Conservation (phyloP, 768 basidiomycete species). For the Leccinum boreale region DNA sequence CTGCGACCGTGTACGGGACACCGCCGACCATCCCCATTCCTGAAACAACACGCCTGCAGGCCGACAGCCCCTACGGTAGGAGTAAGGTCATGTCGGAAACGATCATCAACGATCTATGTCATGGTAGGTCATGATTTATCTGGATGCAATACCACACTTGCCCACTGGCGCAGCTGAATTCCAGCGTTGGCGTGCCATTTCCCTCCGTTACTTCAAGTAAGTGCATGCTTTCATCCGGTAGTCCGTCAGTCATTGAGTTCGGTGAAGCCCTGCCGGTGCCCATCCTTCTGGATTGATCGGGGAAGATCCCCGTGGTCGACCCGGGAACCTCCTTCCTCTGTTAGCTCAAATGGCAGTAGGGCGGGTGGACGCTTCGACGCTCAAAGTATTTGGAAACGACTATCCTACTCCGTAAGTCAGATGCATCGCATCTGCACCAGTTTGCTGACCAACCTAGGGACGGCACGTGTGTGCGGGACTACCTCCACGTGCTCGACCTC, state of each 20-base stretch:
- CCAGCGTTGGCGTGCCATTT: slow-evolving; percentile 73
- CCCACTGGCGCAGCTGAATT: slow-evolving; percentile 52
- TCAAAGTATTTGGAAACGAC: slow-evolving; percentile 94
- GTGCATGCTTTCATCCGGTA: slow-evolving; percentile 14
- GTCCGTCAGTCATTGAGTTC: slow-evolving; percentile 3
- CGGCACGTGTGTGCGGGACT: slow-evolving; percentile 97
- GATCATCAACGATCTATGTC: slow-evolving; percentile 84
- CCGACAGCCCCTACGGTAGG: slow-evolving; percentile 91
- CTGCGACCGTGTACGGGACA: slow-evolving; percentile 96
- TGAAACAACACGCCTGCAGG: slow-evolving; percentile 81
- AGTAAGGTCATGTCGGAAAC: slow-evolving; percentile 96
- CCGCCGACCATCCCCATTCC: slow-evolving; percentile 92
- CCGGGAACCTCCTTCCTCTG: slow-evolving; percentile 90
- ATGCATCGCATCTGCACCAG: no score
- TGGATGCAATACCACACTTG: slow-evolving; percentile 3
- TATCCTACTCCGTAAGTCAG: slow-evolving; percentile 83
- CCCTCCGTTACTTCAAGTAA: slow-evolving; percentile 96
- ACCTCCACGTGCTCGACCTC: slow-evolving; percentile 90
- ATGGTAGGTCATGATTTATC: slow-evolving; percentile 44
- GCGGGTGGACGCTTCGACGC: slow-evolving; percentile 62
- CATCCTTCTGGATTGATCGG: slow-evolving; percentile 95
- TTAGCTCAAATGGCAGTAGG: slow-evolving; percentile 95
- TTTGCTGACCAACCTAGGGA: slow-evolving; percentile 48
- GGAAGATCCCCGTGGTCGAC: slow-evolving; percentile 94
- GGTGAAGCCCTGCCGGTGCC: slow-evolving; percentile 87